A percentile compares a stretch with the other conserved stretches of the same genome.
phyloP scores from a whole-genome alignment of 2,329 filamentous ascomycete genomes.

The Paramyrothecium roridum region DNA sequence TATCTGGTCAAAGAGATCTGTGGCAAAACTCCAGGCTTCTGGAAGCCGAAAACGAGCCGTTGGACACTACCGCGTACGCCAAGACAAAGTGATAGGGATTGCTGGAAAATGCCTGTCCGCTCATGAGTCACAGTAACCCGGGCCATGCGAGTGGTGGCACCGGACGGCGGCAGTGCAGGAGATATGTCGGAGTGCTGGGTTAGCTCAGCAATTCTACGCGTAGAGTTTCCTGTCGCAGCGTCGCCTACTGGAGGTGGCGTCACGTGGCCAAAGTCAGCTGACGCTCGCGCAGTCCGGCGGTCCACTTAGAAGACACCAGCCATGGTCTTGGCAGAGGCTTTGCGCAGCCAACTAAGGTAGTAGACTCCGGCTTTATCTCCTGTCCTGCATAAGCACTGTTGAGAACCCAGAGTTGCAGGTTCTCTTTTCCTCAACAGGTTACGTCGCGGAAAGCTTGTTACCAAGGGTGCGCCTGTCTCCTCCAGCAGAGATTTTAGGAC shows the following conservation, averaged over 20 bases:
- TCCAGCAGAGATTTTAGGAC: background rate
- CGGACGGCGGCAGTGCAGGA: background rate
- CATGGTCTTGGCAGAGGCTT: background rate
- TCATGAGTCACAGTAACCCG: background rate
- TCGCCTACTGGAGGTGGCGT: background rate
- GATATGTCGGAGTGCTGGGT: background rate
- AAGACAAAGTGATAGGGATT: background rate
- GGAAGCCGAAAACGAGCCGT: background rate
- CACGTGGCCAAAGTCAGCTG: background rate
- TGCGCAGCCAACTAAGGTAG: background rate
- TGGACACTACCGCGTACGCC: background rate
- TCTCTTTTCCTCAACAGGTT: too few relatives aligned
- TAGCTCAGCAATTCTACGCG: background rate
- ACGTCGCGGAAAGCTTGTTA: background rate
- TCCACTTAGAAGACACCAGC: background rate
- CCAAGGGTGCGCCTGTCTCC: background rate
- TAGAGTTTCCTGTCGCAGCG: background rate
- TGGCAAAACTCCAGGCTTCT: background rate
- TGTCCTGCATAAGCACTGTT: background rate
- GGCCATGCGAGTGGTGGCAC: background rate
- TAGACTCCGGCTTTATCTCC: background rate
- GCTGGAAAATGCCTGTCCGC: background rate
- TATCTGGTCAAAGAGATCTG: background rate
- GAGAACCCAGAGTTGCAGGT: too few relatives aligned
- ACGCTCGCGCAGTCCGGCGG: background rate